Base-by-base conservation (phyloP, 148 eudicot species). In the Amaranthus palmeri region DNA sequence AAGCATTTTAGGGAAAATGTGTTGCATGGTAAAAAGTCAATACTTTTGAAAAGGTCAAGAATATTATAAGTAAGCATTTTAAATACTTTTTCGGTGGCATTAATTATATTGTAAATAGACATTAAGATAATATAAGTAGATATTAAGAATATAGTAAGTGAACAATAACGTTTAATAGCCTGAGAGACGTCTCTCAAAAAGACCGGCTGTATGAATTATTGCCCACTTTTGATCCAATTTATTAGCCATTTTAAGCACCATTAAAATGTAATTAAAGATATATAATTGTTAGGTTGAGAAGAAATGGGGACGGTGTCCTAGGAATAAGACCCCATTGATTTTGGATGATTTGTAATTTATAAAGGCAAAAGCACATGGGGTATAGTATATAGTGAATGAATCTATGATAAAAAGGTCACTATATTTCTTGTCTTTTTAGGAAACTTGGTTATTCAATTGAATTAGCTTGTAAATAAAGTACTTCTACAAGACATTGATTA, bases 311-410 rank as follows among this genome's bases (percentile, higher is more conserved):
- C 63, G 4, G 9, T 43, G 69, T 15, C 52, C 44, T 0, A 51
- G 76, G 43, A 18, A 51, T 8, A 74, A 71, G 45, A 18, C 44
- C 73, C 73, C 73, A 70, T 70, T 70, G 51, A 42, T 69, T 69
- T 69, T 69, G 48, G 50, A 15, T 4, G 62, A 56, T 69, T 69
- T 44, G 56, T 70, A 70, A 56, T 69, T 55, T 44, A 70, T 70
- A 70, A 56, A 70, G 43, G 69, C 15, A 18, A 72, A 25, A 8
- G 59, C 50, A 62, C 75, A 62, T 61, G 60, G 68, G 60, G 42
- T 17, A n/a, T 72, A 60, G 17, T 18, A 72, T 52, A 48, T 63
- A 14, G 4, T 17, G 48, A 14, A 8, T 14, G 50, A 62, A 13
- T 3, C 8, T 53, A 4, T 36, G 13, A 6, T 52, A 6, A 15